phyloP scores from a whole-genome alignment of 2,329 filamentous ascomycete species.

The Neonectria coccinea region DNA sequence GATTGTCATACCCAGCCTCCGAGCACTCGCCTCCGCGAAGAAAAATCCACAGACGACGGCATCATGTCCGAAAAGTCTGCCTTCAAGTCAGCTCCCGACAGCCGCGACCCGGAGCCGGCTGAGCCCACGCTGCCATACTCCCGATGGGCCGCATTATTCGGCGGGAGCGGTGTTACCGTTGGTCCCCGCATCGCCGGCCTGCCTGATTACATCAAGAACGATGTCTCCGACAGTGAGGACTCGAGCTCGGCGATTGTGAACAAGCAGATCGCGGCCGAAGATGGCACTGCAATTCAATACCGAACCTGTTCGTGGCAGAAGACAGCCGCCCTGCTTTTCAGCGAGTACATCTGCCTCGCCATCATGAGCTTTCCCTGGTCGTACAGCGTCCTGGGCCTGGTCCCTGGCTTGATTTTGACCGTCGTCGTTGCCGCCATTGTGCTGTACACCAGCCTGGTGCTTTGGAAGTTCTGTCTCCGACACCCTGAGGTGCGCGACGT shows the following conservation, averaged over 20 bases:
- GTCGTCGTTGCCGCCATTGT: conserved; percentile 81
- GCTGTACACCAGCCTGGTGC: conserved; percentile 75
- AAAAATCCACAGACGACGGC: conserved; percentile 2
- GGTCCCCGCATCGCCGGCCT: conserved; percentile 65
- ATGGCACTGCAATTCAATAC: conserved; percentile 86
- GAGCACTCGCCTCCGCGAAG: neutral
- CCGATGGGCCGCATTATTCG: conserved; percentile 52
- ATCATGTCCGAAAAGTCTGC: conserved; percentile 47
- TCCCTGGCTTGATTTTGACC: conserved; percentile 86
- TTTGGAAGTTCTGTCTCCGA: conserved; percentile 88
- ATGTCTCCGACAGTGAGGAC: conserved; percentile 57
- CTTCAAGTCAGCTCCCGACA: conserved; percentile 29
- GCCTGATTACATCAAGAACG: conserved; percentile 50
- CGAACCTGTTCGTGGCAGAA: conserved; percentile 95
- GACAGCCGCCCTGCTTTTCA: conserved; percentile 91
- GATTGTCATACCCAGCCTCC: neutral
- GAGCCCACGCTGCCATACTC: conserved; percentile 40
- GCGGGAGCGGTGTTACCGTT: conserved; percentile 55
- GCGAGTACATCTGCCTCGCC: conserved; percentile 90
- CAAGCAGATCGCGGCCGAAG: conserved; percentile 81
- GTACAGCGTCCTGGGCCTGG: conserved; percentile 86
- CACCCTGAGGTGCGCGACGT: conserved; percentile 94
- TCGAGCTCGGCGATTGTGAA: conserved; percentile 63
- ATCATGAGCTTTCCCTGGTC: conserved; percentile 98
- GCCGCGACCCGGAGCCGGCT: conserved; percentile 42